Evolutionary conservation across 2,329 filamentous ascomycete genomes (phyloP), one percentile per base, ranked within the genome.

Genomic region (Talaromyces islandicus): DNA sequence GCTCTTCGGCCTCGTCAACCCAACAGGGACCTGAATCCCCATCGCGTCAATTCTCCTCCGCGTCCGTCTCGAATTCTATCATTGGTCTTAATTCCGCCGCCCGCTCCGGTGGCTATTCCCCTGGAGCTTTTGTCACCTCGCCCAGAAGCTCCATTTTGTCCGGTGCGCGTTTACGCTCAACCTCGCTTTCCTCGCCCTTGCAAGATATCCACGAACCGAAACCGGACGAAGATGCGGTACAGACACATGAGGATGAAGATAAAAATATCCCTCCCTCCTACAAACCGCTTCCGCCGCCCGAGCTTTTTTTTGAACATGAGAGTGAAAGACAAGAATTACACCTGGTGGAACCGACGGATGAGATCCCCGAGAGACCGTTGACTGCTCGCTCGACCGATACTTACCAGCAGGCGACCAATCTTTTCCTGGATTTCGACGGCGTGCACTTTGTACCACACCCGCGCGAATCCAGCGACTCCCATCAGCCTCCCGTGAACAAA

Each of bases 361-460:
- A 54, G 19, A 29, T 35, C 6, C 48, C 67, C 14, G 70, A 72
- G 52, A 69, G 77, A 17, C 75, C 76, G 14, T 60, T 67, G 2
- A 74, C 75, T 17, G 73, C 76, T 29, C 76, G 72, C 4, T 81
- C 79, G 6, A 72, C 67, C 25, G 78, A 80, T 65, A 80, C 78
- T 29, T 78, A 75, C 61, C 77, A 74, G 51, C 78, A 81, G 64
- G 75, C 75, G 9, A 70, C 67, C 27, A 68, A 69, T 25, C 63
- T 80, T 17, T 81, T 81, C 65, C 73, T 69, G 7, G 78, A 81
- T 64, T 81, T 81, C 58, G 79, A 81, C 67, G 79, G 79, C 46
- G 79, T 81, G 7, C 79, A 81, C 66, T 79, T 73, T 60, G 67
- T 71, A 54, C 68, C 71, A 9, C 63, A 67, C 58, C 62, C 71